Evolutionary conservation across 345 rosid genomes (phyloP).

Genomic region (Abelmoschus esculentus): DNA sequence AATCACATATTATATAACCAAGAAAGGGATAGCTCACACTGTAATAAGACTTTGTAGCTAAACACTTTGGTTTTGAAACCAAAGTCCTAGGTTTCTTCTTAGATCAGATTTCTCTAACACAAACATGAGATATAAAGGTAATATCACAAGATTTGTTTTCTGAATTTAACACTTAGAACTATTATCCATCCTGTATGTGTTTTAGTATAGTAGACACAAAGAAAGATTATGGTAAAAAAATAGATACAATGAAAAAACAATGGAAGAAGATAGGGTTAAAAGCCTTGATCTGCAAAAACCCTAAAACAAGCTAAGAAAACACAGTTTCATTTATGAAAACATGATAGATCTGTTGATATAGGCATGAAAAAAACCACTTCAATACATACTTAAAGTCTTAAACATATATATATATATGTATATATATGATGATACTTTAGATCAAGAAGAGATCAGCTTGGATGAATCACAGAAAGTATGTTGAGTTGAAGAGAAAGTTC

Average conservation of each 20-base stretch:
- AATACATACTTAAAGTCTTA: background rate
- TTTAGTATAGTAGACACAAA: background rate
- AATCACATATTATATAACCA: background rate
- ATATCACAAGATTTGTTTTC: background rate
- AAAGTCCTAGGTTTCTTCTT: background rate
- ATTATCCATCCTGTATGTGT: background rate
- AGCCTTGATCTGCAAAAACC: background rate
- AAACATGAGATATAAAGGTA: background rate
- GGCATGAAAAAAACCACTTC: background rate
- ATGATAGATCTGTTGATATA: slow-evolving; percentile 12
- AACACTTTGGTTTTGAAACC: background rate
- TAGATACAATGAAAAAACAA: background rate
- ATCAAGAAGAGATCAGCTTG: background rate
- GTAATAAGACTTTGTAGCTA: background rate
- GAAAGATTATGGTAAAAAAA: background rate
- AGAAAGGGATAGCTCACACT: background rate
- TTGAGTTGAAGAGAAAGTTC: no score
- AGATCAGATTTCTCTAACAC: background rate
- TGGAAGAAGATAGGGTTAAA: background rate
- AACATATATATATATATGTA: no score
- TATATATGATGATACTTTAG: background rate
- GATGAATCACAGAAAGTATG: background rate
- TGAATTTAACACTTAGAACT: background rate
- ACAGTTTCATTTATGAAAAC: background rate
- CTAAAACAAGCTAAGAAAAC: background rate